Conservation (phyloP, 352 stramenopile species). For the Pythium brachiatum region DNA sequence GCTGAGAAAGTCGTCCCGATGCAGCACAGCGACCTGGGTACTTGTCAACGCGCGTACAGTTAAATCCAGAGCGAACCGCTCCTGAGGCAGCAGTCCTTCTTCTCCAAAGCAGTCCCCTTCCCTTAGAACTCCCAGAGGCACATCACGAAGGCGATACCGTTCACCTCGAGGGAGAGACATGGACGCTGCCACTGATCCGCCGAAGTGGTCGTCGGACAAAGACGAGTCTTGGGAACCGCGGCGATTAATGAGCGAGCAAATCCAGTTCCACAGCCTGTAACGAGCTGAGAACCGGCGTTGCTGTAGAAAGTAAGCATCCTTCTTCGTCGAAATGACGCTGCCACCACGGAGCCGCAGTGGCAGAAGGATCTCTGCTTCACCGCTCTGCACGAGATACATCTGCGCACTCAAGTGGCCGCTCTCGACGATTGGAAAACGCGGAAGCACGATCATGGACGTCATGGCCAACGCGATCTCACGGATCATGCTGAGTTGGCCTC, state of each 20-base stretch:
- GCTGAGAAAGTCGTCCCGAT: constrained; percentile 12
- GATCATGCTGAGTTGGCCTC: constrained; percentile 12
- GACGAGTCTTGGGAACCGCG: not conserved
- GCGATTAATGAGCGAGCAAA: not conserved
- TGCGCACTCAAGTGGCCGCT: constrained; percentile 44
- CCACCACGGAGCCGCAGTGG: constrained; percentile 13
- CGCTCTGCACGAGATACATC: constrained; percentile 58
- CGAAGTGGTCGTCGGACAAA: not conserved
- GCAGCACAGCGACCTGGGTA: constrained; percentile 8
- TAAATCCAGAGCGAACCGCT: constrained; percentile 14
- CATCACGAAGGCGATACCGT: not conserved
- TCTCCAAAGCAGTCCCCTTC: constrained; percentile 57
- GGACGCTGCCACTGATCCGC: not conserved
- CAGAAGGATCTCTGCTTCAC: constrained; percentile 52
- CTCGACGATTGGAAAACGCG: constrained; percentile 46
- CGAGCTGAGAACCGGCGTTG: constrained; percentile 50
- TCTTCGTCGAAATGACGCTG: not conserved
- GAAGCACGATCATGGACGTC: constrained; percentile 55
- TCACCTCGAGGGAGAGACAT: not conserved
- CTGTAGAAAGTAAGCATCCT: constrained; percentile 29
- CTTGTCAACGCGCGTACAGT: constrained; percentile 12
- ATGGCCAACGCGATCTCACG: constrained; percentile 28
- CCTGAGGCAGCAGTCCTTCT: constrained; percentile 31
- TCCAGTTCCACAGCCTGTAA: not conserved
- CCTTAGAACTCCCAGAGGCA: constrained; percentile 48